Evolutionary conservation across 2,329 filamentous ascomycete genomes (phyloP).

Genomic region (Fusarium piperis): DNA sequence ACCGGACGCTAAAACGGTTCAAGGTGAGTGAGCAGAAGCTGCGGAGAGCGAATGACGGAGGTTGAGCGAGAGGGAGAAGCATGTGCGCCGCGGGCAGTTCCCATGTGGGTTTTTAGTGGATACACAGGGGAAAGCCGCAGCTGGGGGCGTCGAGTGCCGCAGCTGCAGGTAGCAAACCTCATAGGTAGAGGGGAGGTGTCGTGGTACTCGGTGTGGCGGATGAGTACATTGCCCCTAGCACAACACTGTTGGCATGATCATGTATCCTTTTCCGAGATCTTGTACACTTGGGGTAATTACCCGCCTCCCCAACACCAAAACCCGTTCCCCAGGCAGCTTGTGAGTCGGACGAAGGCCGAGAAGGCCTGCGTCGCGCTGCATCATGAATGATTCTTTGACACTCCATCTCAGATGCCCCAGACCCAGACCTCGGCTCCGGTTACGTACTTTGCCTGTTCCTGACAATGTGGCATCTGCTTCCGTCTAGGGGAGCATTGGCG

Average conservation of each 20-base stretch:
- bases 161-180: not conserved
- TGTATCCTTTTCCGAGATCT: not conserved
- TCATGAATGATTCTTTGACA: not conserved
- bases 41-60: constrained; percentile 3
- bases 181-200: not conserved
- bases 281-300: not conserved
- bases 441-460: not conserved
- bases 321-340: not conserved
- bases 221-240: not conserved
- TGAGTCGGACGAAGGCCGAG: constrained; percentile 25
- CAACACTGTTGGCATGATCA: rapidly evolving
- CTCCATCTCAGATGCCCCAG: not conserved
- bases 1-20: constrained; percentile 15
- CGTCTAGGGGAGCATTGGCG: not conserved
- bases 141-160: not conserved
- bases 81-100: constrained; percentile 12
- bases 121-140: not conserved
- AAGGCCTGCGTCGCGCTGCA: not conserved
- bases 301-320: not conserved
- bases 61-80: constrained; percentile 5
- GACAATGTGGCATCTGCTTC: not conserved
- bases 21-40: constrained; percentile 25
- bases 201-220: not conserved
- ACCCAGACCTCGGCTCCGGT: constrained; percentile 22
- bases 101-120: constrained; percentile 9